These are phyloP conservation scores for Blastocystis sp. DNA, from an alignment of 352 stramenopile species.

Conservation along the genomic window DNA sequence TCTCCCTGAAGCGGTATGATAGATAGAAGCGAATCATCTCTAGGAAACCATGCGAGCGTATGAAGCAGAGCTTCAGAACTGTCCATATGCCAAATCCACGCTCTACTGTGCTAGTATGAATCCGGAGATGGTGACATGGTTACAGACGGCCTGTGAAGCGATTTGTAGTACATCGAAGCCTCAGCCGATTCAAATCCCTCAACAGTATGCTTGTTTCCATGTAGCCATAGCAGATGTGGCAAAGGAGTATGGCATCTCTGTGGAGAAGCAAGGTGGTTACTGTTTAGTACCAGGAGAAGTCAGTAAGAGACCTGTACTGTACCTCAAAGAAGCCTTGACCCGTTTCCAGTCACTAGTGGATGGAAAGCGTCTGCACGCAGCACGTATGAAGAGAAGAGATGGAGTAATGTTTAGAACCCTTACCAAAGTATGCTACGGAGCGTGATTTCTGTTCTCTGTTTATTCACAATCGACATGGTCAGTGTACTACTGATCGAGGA, in stretches of 20 bases:
- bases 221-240: background rate
- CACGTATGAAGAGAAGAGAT: background rate
- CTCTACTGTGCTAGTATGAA: constrained; percentile 23
- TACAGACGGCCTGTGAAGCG: constrained; percentile 44
- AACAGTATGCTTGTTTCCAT: constrained; percentile 2
- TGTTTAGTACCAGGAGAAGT: background rate
- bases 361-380: constrained; percentile 18
- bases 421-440: constrained; percentile 64
- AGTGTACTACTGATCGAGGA: constrained; percentile 17
- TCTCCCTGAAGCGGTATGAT: background rate
- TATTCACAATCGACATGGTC: constrained; percentile 35
- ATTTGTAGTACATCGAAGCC: background rate
- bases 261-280: background rate
- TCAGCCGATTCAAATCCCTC: constrained; percentile 24
- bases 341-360: constrained; percentile 48
- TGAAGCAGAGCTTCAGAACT: constrained; percentile 54
- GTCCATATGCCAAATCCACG: constrained; percentile 48
- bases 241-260: constrained; percentile 28
- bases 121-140: constrained; percentile 63
- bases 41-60: constrained; percentile 62
- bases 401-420: constrained; percentile 28
- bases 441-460: constrained; percentile 58
- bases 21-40: background rate
- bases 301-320: constrained; percentile 7
- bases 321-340: background rate